Conservation (phyloP, 2,329 filamentous ascomycete genomes). For the Cytospora mali region DNA sequence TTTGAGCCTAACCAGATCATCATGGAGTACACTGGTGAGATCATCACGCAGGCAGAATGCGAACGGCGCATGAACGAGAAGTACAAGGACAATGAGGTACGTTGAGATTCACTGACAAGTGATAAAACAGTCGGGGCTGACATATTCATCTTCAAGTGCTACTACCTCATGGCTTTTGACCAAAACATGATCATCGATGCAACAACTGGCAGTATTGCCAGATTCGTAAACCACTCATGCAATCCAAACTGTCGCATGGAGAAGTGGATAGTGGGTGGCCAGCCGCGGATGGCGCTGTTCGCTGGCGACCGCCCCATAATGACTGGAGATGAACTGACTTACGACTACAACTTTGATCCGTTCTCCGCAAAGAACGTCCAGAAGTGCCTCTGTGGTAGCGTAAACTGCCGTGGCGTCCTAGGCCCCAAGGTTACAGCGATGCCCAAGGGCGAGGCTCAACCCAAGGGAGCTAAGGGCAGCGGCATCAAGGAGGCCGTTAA, state of each 20-base stretch:
- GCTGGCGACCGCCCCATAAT: constrained; percentile 86
- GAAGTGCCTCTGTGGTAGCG: constrained; percentile 64
- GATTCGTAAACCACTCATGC: constrained; percentile 98
- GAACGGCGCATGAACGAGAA: constrained; percentile 89
- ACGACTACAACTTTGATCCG: constrained; percentile 80
- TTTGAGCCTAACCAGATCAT: constrained; percentile 94
- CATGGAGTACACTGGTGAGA: constrained; percentile 97
- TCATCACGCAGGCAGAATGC: constrained; percentile 93
- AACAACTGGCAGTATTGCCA: constrained; percentile 90
- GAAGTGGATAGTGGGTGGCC: constrained; percentile 93
- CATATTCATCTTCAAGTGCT: constrained; percentile 64
- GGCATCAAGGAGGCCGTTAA: constrained; percentile 33
- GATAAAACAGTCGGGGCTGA: background rate
- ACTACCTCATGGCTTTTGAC: constrained; percentile 98
- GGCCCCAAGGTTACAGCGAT: constrained; percentile 63
- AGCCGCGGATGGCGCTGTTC: constrained; percentile 95
- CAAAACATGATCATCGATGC: constrained; percentile 99
- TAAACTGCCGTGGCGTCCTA: constrained; percentile 66
- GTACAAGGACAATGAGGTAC: constrained; percentile 91
- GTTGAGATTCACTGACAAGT: constrained; percentile 33
- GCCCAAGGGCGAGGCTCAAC: constrained; percentile 46
- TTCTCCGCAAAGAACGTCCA: constrained; percentile 71
- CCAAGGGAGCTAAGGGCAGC: constrained; percentile 21
- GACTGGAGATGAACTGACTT: constrained; percentile 94
- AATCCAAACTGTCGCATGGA: constrained; percentile 97